Conservation (phyloP, 441 rosid genomes). For the Viola pubescens region DNA sequence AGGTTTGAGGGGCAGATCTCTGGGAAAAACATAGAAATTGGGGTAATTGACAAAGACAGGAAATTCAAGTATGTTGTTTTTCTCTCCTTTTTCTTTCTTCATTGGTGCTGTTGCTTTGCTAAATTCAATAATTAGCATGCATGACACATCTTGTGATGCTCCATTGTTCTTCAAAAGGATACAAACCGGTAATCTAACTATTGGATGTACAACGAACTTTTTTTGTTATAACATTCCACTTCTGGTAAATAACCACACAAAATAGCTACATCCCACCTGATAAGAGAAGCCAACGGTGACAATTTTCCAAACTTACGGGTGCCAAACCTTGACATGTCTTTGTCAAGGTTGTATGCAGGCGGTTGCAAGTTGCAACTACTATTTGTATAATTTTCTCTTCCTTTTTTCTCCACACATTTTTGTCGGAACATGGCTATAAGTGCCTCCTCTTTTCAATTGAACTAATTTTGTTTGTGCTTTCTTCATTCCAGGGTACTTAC, state of each 20-base stretch:
- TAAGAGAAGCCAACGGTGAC: too few species aligned
- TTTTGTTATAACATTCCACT: background rate
- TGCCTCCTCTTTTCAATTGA: too few species aligned
- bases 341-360: too few species aligned
- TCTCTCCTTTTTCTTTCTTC: background rate
- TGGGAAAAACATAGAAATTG: conserved; percentile 92
- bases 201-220: background rate
- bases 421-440: too few species aligned
- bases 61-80: conserved; percentile 57
- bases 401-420: background rate
- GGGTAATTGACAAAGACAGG: conserved; percentile 79
- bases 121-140: background rate
- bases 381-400: too few species aligned
- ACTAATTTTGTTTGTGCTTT: background rate
- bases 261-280: too few species aligned
- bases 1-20: conserved; percentile 99
- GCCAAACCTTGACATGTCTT: too few species aligned
- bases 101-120: background rate
- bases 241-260: background rate
- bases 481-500: conserved; percentile 53
- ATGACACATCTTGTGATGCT: background rate
- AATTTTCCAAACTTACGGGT: too few species aligned
- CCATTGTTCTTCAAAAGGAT: background rate
- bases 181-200: background rate
- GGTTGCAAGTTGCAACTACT: too few species aligned